phyloP scores from a whole-genome alignment of 352 stramenopile species.

The Paralagenidium karlingii region DNA sequence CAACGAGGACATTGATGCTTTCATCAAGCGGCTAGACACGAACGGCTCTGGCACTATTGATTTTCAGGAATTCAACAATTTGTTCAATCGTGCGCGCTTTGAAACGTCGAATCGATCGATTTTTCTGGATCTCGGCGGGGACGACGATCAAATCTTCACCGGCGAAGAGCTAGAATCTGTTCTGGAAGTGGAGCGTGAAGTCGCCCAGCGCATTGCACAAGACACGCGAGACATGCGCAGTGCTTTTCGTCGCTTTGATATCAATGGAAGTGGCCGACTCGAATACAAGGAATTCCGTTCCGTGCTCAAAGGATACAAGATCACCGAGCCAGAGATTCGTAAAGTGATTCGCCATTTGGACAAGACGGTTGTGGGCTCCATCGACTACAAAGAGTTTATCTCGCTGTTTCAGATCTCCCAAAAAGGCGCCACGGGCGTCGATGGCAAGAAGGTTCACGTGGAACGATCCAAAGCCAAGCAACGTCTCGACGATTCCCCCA shows the following conservation, averaged over 20 bases:
- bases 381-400: conserved; percentile 65
- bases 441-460: too few species aligned
- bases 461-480: too few species aligned
- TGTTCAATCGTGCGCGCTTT: conserved; percentile 39
- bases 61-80: conserved; percentile 32
- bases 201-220: conserved; percentile 34
- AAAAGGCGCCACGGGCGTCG: too few species aligned
- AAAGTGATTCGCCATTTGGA: conserved; percentile 64
- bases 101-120: background rate
- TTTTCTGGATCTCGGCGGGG: background rate
- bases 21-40: conserved; percentile 32
- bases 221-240: conserved; percentile 37
- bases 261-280: conserved; percentile 45
- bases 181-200: conserved; percentile 48
- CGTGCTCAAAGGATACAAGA: conserved; percentile 43
- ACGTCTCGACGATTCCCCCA: too few species aligned
- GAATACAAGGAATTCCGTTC: conserved; percentile 62
- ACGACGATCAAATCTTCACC: conserved; percentile 20
- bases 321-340: conserved; percentile 48
- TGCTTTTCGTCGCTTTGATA: conserved; percentile 54
- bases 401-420: conserved; percentile 19
- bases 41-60: conserved; percentile 36
- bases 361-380: conserved; percentile 45
- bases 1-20: conserved; percentile 29
- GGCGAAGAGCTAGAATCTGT: conserved; percentile 38